Evolutionary conservation across 768 basidiomycete genomes (phyloP), one percentile per base, ranked within the genome.

Genomic region (Termitomyces heimii): DNA sequence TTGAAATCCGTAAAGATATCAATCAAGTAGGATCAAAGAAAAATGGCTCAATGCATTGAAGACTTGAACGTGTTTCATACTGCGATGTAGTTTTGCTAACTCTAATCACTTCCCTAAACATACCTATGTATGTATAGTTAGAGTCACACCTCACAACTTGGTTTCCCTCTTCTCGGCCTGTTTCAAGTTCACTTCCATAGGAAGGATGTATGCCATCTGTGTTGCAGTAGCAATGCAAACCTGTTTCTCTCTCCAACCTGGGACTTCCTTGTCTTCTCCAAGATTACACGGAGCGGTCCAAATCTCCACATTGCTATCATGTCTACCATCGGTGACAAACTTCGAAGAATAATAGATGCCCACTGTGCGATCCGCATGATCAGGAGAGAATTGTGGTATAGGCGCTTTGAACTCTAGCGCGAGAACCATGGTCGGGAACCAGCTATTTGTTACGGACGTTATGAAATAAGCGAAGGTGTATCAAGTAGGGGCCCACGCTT

Each of bases 231-330:
- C 84, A 29, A 88, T 70, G 61, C 86, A 88, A n/a, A 81, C 71
- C 62, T 86, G 85, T 50, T 78, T 68, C 46, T 83, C 83, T 60
- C 82, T 77, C 86, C 86, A 88, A 12, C 77, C 77, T 3, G 74
- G 66, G 8, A 40, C 34, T 31, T 73, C 66, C 5, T 65, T 49
- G 0, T 80, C 81, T 54, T 77, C 76, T 2, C 79, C 82, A 39
- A 83, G 71, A 54, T 82, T 73, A 43, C 73, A 71, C 1, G 86
- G 86, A 10, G 85, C 82, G 6, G 82, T 82, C 86, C 86, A 88
- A 13, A 86, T 71, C 63, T 87, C 87, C 3, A 81, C 77, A 60
- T 80, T 80, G 4, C 67, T 62, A 47, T 86, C 83, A 60, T 88
- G 85, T 55, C 84, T 72, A 8, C 78, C 78, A 43, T 80, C 72